Conservation (phyloP, 345 rosid species). For the Eucalyptus leucophloia region DNA sequence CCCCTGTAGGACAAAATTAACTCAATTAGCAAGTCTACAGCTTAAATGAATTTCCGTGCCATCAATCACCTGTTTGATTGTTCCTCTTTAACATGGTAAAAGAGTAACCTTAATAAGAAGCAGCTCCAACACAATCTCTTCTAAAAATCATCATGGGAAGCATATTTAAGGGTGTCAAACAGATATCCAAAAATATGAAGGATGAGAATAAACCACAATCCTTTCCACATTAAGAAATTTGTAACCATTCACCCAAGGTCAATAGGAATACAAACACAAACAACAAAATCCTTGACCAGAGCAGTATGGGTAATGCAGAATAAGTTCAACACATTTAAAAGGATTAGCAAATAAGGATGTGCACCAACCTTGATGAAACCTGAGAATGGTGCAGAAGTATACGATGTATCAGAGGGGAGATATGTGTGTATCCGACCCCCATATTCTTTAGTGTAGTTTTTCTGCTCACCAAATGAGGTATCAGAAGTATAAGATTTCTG, state of each 20-base stretch:
- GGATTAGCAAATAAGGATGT: background rate
- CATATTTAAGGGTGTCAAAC: background rate
- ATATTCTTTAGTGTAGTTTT: conserved; percentile 21
- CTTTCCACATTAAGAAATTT: background rate
- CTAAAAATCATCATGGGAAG: background rate
- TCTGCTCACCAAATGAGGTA: conserved; percentile 10
- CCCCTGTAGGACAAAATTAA: conserved; percentile 35
- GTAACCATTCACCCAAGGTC: background rate
- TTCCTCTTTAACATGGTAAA: background rate
- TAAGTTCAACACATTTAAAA: background rate
- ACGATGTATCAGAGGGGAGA: conserved; percentile 14
- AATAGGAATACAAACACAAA: background rate
- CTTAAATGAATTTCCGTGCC: background rate
- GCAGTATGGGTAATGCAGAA: background rate
- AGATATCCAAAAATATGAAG: background rate
- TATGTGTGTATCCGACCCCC: conserved; percentile 11
- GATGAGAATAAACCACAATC: background rate
- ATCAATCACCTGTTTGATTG: background rate
- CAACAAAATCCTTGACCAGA: background rate
- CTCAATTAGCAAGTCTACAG: background rate
- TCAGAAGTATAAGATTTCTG: conserved; percentile 15
- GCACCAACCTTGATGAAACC: conserved; percentile 72
- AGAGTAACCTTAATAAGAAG: background rate
- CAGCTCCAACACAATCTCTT: background rate
- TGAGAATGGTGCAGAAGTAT: conserved; percentile 31